phyloP scores from a whole-genome alignment of 2,329 filamentous ascomycete species.

The Penicillium thymicola region DNA sequence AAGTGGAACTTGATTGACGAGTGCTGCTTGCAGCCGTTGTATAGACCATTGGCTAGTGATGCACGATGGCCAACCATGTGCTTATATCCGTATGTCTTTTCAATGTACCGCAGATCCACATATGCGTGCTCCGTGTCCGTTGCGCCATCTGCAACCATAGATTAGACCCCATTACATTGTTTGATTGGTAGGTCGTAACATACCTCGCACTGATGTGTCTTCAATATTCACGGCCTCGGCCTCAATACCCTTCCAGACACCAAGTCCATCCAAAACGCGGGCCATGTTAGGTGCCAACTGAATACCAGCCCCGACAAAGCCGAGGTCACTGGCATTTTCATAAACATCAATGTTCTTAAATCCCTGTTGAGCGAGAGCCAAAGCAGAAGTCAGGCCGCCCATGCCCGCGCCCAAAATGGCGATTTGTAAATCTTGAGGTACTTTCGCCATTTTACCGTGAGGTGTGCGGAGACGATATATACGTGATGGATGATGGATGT shows the following conservation, averaged over 20 bases:
- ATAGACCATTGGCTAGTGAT: slow-evolving; percentile 66
- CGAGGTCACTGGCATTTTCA: slow-evolving; percentile 68
- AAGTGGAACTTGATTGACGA: slow-evolving; percentile 67
- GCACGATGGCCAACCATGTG: slow-evolving; percentile 78
- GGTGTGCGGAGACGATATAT: slow-evolving; percentile 1
- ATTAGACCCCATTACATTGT: slow-evolving; percentile 3
- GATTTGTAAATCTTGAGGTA: slow-evolving; percentile 39
- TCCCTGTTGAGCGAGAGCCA: slow-evolving; percentile 71
- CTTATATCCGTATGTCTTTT: slow-evolving; percentile 66
- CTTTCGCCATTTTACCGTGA: slow-evolving; percentile 24
- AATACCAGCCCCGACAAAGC: slow-evolving; percentile 81
- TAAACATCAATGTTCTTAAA: slow-evolving; percentile 72
- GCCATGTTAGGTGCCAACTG: slow-evolving; percentile 82
- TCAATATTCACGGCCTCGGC: slow-evolving; percentile 67
- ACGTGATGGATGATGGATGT: not conserved
- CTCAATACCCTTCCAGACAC: slow-evolving; percentile 69
- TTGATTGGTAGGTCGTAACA: slow-evolving; percentile 16
- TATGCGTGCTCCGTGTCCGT: slow-evolving; percentile 67
- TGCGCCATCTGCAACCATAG: slow-evolving; percentile 53
- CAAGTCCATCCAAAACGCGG: slow-evolving; percentile 68
- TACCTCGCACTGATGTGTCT: slow-evolving; percentile 69
- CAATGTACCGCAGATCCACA: slow-evolving; percentile 66
- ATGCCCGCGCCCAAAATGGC: slow-evolving; percentile 60
- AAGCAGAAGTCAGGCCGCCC: slow-evolving; percentile 70
- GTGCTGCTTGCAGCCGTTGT: slow-evolving; percentile 65